These are phyloP conservation scores for Kodamaea jinghongensis DNA, from an alignment of 805 yeast species.

Conservation along the genomic window DNA sequence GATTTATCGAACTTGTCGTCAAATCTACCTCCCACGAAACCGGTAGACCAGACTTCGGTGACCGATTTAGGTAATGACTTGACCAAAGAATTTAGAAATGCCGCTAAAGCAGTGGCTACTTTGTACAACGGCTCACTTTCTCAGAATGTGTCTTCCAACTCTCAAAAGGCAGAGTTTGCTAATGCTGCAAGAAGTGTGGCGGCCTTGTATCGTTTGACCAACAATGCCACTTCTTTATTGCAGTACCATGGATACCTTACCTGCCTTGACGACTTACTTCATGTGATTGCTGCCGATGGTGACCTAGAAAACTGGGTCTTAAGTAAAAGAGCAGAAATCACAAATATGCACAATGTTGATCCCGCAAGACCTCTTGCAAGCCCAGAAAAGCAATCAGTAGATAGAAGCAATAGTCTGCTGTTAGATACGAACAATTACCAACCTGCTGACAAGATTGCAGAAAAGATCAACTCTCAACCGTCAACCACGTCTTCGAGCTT, in stretches of 20 bases:
- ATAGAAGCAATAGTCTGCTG: too few species aligned
- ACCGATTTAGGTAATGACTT: conserved; percentile 51
- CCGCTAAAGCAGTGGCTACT: conserved; percentile 70
- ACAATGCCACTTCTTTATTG: conserved; percentile 46
- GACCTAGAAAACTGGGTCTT: conserved; percentile 56
- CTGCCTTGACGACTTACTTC: conserved; percentile 56
- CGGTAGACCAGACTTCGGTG: conserved; percentile 47
- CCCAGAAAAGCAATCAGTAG: background rate
- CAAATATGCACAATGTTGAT: conserved; percentile 9
- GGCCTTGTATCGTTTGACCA: conserved; percentile 58
- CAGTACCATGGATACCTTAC: conserved; percentile 59
- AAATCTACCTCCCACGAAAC: conserved; percentile 51
- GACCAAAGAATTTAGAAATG: conserved; percentile 62
- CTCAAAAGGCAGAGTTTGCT: conserved; percentile 32
- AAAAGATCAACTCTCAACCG: too few species aligned
- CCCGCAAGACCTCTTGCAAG: background rate
- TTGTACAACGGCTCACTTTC: conserved; percentile 30
- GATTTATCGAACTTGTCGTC: conserved; percentile 61
- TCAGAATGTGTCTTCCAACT: conserved; percentile 10
- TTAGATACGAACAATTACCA: too few species aligned
- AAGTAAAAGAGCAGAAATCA: conserved; percentile 44
- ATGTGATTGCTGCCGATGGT: conserved; percentile 36
- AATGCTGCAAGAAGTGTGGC: conserved; percentile 44
- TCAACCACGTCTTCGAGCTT: too few species aligned
- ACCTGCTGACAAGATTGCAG: too few species aligned